Conservation (phyloP, 495 filamentous ascomycete species). For the Annulohypoxylon maeteangense region DNA sequence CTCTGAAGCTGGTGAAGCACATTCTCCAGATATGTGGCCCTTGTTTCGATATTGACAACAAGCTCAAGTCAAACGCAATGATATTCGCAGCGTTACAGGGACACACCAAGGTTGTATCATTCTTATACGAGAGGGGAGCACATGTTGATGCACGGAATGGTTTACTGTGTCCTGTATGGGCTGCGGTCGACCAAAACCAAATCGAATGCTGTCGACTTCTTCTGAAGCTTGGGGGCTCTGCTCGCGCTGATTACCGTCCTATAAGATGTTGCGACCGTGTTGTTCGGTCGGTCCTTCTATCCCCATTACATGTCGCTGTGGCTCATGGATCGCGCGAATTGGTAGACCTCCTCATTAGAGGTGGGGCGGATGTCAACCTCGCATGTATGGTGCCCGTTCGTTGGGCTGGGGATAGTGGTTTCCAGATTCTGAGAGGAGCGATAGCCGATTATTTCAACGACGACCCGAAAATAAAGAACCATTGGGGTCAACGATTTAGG, state of each 20-base stretch:
- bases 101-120: slow-evolving; percentile 25
- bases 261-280: background rate
- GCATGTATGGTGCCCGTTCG: too few species aligned
- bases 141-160: background rate
- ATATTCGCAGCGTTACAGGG: slow-evolving; percentile 17
- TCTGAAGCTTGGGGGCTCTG: slow-evolving; percentile 18
- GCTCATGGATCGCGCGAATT: background rate
- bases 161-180: slow-evolving; percentile 5
- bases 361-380: slow-evolving; percentile 1
- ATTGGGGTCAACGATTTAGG: too few species aligned
- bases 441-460: too few species aligned
- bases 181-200: background rate
- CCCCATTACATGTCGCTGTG: slow-evolving; percentile 7
- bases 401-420: too few species aligned
- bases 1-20: slow-evolving; percentile 5
- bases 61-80: slow-evolving; percentile 13
- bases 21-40: background rate
- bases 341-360: background rate
- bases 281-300: too few species aligned
- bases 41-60: background rate
- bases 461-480: too few species aligned
- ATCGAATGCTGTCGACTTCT: slow-evolving; percentile 19
- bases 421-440: too few species aligned
- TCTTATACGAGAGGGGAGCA: slow-evolving; percentile 2
- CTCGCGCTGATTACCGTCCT: background rate